These are phyloP conservation scores for Dichotomopilus funicola DNA, from an alignment of 2,329 filamentous ascomycete genomes.

Conservation along the genomic window DNA sequence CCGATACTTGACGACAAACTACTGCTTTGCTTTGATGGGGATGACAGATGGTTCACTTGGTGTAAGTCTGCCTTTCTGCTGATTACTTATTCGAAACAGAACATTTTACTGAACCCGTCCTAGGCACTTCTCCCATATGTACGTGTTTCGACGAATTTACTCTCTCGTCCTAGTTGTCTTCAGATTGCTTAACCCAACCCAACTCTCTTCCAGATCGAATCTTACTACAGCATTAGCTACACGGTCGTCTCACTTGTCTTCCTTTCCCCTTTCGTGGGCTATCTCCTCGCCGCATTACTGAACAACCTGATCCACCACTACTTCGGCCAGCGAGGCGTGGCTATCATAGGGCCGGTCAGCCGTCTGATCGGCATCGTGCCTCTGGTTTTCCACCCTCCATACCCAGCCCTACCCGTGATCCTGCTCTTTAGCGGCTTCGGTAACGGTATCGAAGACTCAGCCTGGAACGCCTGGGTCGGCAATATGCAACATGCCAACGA, in stretches of 20 bases:
- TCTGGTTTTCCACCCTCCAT: constrained; percentile 62
- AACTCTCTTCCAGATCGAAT: constrained; percentile 41
- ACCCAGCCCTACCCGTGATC: constrained; percentile 57
- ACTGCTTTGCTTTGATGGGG: constrained; percentile 58
- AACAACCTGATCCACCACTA: constrained; percentile 60
- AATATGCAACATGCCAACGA: constrained; percentile 69
- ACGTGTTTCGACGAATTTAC: constrained; percentile 20
- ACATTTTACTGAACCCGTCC: no score
- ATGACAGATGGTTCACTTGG: constrained; percentile 63
- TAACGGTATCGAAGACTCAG: constrained; percentile 59
- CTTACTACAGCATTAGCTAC: constrained; percentile 56
- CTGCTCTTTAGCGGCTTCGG: constrained; percentile 64
- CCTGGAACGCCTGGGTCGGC: constrained; percentile 57
- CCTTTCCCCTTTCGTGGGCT: constrained; percentile 59
- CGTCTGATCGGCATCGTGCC: constrained; percentile 61
- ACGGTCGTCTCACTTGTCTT: constrained; percentile 61
- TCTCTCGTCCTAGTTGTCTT: no score
- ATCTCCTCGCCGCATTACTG: constrained; percentile 53
- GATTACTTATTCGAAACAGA: no score
- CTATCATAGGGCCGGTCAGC: constrained; percentile 55
- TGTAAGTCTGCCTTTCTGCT: constrained; percentile 29
- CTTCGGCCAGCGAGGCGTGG: constrained; percentile 65
- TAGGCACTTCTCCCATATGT: constrained; percentile 35
- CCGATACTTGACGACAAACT: constrained; percentile 53
- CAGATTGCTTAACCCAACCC: no score